These are phyloP conservation scores for Bipolaris bicolor DNA, from an alignment of 2,329 filamentous ascomycete genomes.

Conservation along the genomic window DNA sequence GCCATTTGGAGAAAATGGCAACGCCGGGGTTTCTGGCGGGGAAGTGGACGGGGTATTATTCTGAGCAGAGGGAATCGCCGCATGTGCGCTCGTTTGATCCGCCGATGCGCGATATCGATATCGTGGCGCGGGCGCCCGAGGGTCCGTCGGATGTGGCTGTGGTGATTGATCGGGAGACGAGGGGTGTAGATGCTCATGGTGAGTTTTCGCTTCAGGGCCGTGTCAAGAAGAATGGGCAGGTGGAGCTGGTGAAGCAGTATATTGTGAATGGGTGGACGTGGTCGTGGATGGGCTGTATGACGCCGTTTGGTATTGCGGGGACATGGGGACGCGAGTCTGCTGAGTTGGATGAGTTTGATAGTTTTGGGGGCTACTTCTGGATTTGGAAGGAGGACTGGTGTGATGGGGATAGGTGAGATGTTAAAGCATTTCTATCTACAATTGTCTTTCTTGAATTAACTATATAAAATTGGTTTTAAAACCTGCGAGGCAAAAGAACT, in stretches of 20 bases:
- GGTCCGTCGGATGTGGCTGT: background rate
- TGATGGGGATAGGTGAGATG: background rate
- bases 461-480: background rate
- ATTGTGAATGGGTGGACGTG: conserved; percentile 10
- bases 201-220: conserved; percentile 24
- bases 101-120: conserved; percentile 21
- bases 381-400: conserved; percentile 37
- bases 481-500: background rate
- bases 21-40: conserved; percentile 22
- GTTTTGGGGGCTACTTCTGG: conserved; percentile 35
- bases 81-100: conserved; percentile 13
- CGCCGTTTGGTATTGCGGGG: conserved; percentile 35
- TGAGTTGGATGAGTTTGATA: background rate
- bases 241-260: conserved; percentile 26
- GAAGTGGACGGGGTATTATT: conserved; percentile 26
- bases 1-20: conserved; percentile 27
- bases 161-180: conserved; percentile 16
- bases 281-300: conserved; percentile 26
- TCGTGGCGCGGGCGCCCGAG: conserved; percentile 9
- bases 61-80: conserved; percentile 17
- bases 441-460: background rate
- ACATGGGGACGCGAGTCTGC: conserved; percentile 18
- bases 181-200: conserved; percentile 23
- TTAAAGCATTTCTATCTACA: background rate
- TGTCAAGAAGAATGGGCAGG: conserved; percentile 21